phyloP scores from a whole-genome alignment of 2,329 filamentous ascomycete species.

The Aureobasidium sp. region DNA sequence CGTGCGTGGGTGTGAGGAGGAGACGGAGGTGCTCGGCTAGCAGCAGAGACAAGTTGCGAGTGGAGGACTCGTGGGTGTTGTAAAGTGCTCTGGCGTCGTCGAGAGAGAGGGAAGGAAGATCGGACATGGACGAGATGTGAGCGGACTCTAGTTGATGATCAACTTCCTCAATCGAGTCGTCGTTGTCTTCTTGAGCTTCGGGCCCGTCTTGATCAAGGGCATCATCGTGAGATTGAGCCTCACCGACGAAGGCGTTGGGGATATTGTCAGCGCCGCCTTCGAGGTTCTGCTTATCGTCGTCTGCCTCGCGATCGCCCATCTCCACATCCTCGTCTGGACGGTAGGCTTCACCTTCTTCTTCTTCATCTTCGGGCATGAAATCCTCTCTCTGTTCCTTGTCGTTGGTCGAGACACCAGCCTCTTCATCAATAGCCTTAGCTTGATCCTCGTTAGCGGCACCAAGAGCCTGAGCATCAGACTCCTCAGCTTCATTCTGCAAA shows the following conservation, averaged over 20 bases:
- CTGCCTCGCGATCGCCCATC: conserved; percentile 20
- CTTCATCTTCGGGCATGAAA: conserved; percentile 19
- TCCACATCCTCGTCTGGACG: conserved; percentile 31
- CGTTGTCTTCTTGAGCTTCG: conserved; percentile 18
- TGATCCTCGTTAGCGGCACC: conserved; percentile 84
- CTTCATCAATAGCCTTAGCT: conserved; percentile 74
- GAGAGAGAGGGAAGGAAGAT: conserved; percentile 6
- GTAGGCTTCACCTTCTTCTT: conserved; percentile 22
- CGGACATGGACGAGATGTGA: conserved; percentile 45
- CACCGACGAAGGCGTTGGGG: conserved; percentile 37
- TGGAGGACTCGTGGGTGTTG: conserved; percentile 74
- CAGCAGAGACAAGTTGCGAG: conserved; percentile 76
- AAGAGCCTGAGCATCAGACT: conserved; percentile 83
- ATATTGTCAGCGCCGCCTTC: conserved; percentile 22
- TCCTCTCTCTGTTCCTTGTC: conserved; percentile 33
- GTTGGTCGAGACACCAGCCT: conserved; percentile 71
- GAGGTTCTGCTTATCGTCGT: conserved; percentile 19
- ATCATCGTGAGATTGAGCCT: conserved; percentile 30
- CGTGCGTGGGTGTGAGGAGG: conserved; percentile 87
- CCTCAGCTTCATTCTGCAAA: conserved; percentile 70
- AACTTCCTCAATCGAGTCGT: conserved; percentile 33
- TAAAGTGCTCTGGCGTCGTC: conserved; percentile 66
- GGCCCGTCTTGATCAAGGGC: conserved; percentile 18
- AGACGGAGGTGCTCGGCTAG: conserved; percentile 92
- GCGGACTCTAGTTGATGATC: conserved; percentile 62